Base-by-base conservation (phyloP, 2,329 filamentous ascomycete species). In the Hypoxylon sp. region DNA sequence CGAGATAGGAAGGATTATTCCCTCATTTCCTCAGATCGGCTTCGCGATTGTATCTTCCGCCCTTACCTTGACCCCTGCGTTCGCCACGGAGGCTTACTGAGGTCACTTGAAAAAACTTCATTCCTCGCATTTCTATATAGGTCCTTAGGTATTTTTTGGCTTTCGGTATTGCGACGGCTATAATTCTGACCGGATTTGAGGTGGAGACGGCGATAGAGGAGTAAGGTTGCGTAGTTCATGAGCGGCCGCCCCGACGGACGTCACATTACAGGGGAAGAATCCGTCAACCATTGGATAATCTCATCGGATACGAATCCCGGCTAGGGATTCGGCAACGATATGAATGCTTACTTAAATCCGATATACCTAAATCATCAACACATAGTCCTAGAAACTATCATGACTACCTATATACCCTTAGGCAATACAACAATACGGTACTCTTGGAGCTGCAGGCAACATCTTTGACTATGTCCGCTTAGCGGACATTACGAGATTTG, bases 291-390 rank as follows among this genome's bases (percentile, higher is more conserved):
- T 46, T 38, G 36, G 25, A 25, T 32, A 43, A 53, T 28, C 49
- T 41, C n/a, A 43, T 32, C 10, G 6, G n/a, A 30, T n/a, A 32
- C 17, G 34, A 60, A 65, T 55, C 9, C 56, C 43, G 56, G 56
- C 17, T 32, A 57, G 57, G 43, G n/a, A 11, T 60, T 60, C 57
- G 56, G 57, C 36, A 19, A 19, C 38, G 43, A 32, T 7, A 11
- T 21, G 13, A 56, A 13, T 17, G 28, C 3, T 21, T 28, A 60
- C 56, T 46, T 55, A 60, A 50, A 25, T 34, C 56, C 50, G 62
- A 56, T 51, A 32, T 38, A 25, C 14, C 21, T 13, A 46, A n/a
- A 38, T 38, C 17, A 11, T 52, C 34, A 34, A 45, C 25, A 32
- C 19, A 13, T 23, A 21, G 7, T 28, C 23, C 17, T 21, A 21